Conservation (phyloP, 805 yeast genomes). For the Wickerhamomyces chaumierensis region DNA sequence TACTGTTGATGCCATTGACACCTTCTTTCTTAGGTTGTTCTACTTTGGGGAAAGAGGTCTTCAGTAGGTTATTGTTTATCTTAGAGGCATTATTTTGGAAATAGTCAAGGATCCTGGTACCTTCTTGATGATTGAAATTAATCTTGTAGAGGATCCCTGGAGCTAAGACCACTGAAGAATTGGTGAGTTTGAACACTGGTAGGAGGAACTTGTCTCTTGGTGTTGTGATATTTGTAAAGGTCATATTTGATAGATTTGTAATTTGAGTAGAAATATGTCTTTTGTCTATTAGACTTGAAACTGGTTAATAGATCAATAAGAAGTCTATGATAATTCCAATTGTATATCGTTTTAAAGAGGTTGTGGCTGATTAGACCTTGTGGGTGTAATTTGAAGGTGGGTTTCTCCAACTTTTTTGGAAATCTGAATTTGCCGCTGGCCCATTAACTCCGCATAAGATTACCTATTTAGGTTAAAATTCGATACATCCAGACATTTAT, state of each 20-base stretch:
- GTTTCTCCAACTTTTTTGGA: too few species aligned
- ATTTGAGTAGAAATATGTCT: too few species aligned
- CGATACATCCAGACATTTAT: too few species aligned
- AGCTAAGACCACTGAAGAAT: conserved; percentile 30
- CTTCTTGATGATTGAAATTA: conserved; percentile 35
- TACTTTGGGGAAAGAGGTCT: conserved; percentile 3
- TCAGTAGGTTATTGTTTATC: conserved; percentile 13
- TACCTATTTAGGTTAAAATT: too few species aligned
- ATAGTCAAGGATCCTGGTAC: conserved; percentile 33
- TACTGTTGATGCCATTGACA: too few species aligned
- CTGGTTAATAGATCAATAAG: too few species aligned
- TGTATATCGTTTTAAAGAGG: too few species aligned
- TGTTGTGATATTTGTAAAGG: neutral
- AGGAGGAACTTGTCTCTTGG: conserved; percentile 4
- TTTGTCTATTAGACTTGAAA: conserved; percentile 2
- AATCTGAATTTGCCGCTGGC: too few species aligned
- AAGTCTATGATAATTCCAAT: too few species aligned
- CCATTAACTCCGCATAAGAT: too few species aligned
- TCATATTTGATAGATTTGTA: conserved; percentile 2
- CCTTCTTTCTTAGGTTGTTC: neutral
- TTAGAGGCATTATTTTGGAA: conserved; percentile 17
- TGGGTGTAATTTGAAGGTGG: too few species aligned
- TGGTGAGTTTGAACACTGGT: conserved; percentile 13
- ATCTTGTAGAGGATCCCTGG: conserved; percentile 58
- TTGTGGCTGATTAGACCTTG: too few species aligned